Evolutionary conservation across 2,329 filamentous ascomycete genomes (phyloP).

Genomic region (Fusarium sp.): DNA sequence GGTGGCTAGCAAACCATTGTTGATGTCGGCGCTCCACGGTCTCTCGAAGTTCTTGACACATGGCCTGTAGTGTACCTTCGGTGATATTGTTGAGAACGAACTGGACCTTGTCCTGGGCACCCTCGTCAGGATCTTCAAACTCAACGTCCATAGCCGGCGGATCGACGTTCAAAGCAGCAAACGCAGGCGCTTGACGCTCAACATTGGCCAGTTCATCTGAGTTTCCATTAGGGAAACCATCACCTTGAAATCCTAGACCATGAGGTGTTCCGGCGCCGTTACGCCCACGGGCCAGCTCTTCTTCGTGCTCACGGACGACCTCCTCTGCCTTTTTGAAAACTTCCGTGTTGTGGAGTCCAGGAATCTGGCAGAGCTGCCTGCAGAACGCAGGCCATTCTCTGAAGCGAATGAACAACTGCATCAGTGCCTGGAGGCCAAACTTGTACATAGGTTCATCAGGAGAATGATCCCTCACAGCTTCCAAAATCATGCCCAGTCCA

Average conservation of each 20-base stretch:
- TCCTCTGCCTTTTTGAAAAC: conserved; percentile 86
- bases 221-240: conserved; percentile 75
- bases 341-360: conserved; percentile 84
- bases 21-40: conserved; percentile 84
- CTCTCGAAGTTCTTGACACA: conserved; percentile 83
- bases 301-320: conserved; percentile 75
- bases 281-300: conserved; percentile 66
- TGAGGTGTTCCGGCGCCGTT: conserved; percentile 59
- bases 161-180: conserved; percentile 82
- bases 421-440: conserved; percentile 93
- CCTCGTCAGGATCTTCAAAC: conserved; percentile 85
- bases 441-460: conserved; percentile 95
- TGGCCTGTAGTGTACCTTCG: conserved; percentile 84
- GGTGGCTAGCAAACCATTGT: conserved; percentile 95
- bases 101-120: conserved; percentile 90
- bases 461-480: conserved; percentile 87
- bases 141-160: conserved; percentile 69
- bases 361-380: conserved; percentile 82
- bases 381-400: conserved; percentile 97
- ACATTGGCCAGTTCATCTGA: conserved; percentile 68
- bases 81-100: conserved; percentile 98
- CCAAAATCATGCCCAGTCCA: conserved; percentile 96
- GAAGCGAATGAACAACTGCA: conserved; percentile 85
- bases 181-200: conserved; percentile 75
- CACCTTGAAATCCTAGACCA: conserved; percentile 53